Percentiles rank a stretch among this genome's conserved stretches.
These are phyloP conservation scores for Zasmidium citrigriseum DNA, from an alignment of 2,329 filamentous ascomycete genomes.

Conservation along the genomic window DNA sequence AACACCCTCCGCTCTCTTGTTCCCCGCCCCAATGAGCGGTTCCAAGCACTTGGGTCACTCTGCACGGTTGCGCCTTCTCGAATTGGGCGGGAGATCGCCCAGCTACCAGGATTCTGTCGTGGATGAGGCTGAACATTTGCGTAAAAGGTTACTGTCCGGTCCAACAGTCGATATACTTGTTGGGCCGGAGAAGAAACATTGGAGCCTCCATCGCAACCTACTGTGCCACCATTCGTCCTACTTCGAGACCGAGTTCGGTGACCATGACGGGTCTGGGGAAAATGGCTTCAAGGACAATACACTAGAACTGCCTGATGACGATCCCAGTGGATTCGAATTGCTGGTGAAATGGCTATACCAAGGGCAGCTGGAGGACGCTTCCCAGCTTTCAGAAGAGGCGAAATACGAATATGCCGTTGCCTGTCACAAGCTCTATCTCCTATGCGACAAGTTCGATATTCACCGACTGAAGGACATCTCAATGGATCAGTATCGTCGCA, in stretches of 20 bases:
- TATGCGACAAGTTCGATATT: constrained; percentile 55
- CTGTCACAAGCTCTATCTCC: constrained; percentile 55
- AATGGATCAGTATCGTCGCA: constrained; percentile 56
- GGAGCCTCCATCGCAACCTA: constrained; percentile 55
- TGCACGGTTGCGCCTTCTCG: constrained; percentile 24
- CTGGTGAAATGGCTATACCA: constrained; percentile 60
- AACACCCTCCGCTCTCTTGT: not conserved
- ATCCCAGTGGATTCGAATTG: constrained; percentile 55
- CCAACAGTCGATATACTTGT: constrained; percentile 55
- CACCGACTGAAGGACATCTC: constrained; percentile 54
- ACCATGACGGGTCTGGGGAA: constrained; percentile 38
- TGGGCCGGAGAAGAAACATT: constrained; percentile 49
- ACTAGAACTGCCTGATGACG: constrained; percentile 52
- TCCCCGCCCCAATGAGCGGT: constrained; percentile 13
- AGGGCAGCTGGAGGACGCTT: constrained; percentile 53
- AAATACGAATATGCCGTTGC: constrained; percentile 58
- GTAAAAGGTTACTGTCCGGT: constrained; percentile 55
- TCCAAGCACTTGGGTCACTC: constrained; percentile 21
- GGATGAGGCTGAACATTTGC: constrained; percentile 45
- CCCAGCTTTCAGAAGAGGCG: constrained; percentile 46
- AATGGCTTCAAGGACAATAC: constrained; percentile 39
- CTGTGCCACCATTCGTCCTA: constrained; percentile 55
- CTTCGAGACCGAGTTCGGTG: constrained; percentile 39
- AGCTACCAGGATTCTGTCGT: constrained; percentile 17
- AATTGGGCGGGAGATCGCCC: constrained; percentile 14